phyloP scores from a whole-genome alignment of 2,329 filamentous ascomycete genomes.

The Arthrinium puccinioides region DNA sequence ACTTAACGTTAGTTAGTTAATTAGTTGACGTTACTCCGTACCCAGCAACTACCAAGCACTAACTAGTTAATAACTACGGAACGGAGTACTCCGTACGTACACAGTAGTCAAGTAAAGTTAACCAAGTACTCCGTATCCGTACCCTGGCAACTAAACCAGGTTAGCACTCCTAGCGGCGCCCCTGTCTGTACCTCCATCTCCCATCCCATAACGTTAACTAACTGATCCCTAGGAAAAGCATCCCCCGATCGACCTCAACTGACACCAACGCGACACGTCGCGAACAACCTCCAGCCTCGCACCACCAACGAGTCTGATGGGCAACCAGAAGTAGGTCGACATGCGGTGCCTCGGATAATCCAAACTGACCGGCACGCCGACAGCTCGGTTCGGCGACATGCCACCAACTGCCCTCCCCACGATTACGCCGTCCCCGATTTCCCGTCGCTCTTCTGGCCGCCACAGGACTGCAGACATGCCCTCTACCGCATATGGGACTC shows the following conservation, averaged over 20 bases:
- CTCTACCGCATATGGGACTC: slow-evolving; percentile 73
- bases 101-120: no score
- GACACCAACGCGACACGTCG: no score
- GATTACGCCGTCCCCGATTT: slow-evolving; percentile 66
- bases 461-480: slow-evolving; percentile 43
- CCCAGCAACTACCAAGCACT: no score
- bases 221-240: slow-evolving; percentile 1
- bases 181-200: slow-evolving; percentile 1
- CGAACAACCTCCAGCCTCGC: no score
- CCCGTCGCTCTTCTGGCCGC: slow-evolving; percentile 74
- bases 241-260: no score
- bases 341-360: background rate
- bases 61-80: no score
- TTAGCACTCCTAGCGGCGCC: no score
- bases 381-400: background rate
- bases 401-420: slow-evolving; percentile 28
- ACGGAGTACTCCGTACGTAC: no score
- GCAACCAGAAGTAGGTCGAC: slow-evolving; percentile 12
- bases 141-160: background rate
- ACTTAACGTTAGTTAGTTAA: no score
- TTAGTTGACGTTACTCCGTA: no score
- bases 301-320: slow-evolving; percentile 10
- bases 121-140: no score
- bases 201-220: slow-evolving; percentile 4
- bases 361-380: no score